Conservation (phyloP, 345 rosid genomes). For the Moricandia arvensis region DNA sequence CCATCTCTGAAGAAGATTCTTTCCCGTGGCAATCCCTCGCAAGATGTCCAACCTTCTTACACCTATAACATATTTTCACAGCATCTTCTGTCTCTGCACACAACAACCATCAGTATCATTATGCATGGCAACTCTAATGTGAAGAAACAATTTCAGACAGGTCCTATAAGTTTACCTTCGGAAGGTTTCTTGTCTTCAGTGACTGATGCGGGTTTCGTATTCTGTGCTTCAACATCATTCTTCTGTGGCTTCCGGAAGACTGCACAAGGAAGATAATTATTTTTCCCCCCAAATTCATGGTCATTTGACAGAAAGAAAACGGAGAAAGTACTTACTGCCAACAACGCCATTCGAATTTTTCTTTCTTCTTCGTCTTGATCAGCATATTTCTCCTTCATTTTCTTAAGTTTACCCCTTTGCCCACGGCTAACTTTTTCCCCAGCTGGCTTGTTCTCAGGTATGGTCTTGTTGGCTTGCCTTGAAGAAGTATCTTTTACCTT, state of each 20-base stretch:
- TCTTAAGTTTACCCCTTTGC: constrained; percentile 84
- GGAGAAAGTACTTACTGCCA: constrained; percentile 67
- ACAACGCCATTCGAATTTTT: constrained; percentile 73
- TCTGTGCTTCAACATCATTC: constrained; percentile 48
- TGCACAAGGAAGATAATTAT: constrained; percentile 37
- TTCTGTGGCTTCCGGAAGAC: constrained; percentile 79
- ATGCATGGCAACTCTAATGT: not conserved
- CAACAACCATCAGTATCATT: not conserved
- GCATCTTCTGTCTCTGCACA: constrained; percentile 65
- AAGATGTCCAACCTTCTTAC: constrained; percentile 85
- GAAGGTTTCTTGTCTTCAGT: constrained; percentile 45
- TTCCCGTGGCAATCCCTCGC: constrained; percentile 82
- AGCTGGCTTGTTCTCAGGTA: constrained; percentile 48
- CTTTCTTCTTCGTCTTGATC: constrained; percentile 98
- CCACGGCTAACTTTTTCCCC: constrained; percentile 81
- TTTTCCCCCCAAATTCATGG: not conserved
- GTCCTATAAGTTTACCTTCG: constrained; percentile 30
- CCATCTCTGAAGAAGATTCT: constrained; percentile 52
- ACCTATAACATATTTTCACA: constrained; percentile 81
- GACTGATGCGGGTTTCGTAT: constrained; percentile 31
- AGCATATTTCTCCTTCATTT: constrained; percentile 97
- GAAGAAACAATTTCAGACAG: not conserved
- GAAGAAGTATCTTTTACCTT: constrained; percentile 41
- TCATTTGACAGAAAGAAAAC: not conserved
- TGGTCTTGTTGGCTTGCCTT: constrained; percentile 43